Percentiles rank a stretch among this genome's conserved stretches.
Conservation (phyloP, 768 basidiomycete species). For the Pulveroboletus sp. region DNA sequence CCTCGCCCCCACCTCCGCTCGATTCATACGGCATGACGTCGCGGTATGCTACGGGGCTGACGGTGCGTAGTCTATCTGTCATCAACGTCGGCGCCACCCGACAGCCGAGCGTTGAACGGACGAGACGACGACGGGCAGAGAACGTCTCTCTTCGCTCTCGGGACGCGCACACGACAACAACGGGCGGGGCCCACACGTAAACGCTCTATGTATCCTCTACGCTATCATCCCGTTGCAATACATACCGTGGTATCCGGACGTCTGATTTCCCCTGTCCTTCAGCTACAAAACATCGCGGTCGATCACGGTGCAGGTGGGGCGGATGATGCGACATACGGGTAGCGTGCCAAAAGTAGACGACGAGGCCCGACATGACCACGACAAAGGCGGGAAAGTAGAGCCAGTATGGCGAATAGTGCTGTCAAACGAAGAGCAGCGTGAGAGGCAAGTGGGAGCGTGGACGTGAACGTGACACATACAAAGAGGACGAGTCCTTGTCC, state of each 20-base stretch:
- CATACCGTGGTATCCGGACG: conserved; percentile 20
- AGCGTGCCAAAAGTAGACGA: conserved; percentile 82
- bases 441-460: background rate
- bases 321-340: conserved; percentile 52
- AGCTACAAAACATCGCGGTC: conserved; percentile 38
- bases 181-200: too few species aligned
- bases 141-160: too few species aligned
- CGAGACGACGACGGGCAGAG: too few species aligned
- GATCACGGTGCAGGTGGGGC: background rate
- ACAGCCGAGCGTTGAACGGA: too few species aligned
- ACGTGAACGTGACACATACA: conserved; percentile 29
- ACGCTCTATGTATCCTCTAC: conserved; percentile 15
- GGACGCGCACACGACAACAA: too few species aligned
- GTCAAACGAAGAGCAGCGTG: conserved; percentile 1
- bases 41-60: too few species aligned
- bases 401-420: conserved; percentile 86
- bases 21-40: too few species aligned
- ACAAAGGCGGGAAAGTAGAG: conserved; percentile 80
- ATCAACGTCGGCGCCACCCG: too few species aligned
- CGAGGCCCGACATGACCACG: conserved; percentile 64
- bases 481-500: conserved; percentile 47
- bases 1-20: too few species aligned
- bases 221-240: conserved; percentile 1
- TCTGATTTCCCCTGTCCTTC: conserved; percentile 61
- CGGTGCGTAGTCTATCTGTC: too few species aligned